Evolutionary conservation across 2,329 filamentous ascomycete genomes (phyloP).

Genomic region (Bipolaris victoriae): DNA sequence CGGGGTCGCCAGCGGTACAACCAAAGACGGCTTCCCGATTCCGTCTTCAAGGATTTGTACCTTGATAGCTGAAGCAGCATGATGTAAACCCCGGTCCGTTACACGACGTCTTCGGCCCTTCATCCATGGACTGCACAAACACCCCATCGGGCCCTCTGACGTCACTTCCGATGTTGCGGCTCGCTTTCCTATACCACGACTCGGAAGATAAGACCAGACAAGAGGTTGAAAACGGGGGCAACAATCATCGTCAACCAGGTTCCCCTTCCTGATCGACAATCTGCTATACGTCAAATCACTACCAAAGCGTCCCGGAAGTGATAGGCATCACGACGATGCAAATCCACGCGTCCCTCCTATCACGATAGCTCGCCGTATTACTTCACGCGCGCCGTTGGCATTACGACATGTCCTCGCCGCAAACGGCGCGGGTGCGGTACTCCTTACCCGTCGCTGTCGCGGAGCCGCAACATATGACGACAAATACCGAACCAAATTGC

Average conservation of each 20-base stretch:
- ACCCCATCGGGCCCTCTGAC: conserved; percentile 9
- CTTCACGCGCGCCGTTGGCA: background rate
- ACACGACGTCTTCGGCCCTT: conserved; percentile 12
- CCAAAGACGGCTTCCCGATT: conserved; percentile 10
- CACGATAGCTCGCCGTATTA: background rate
- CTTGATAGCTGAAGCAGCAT: conserved; percentile 5
- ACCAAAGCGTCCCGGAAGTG: background rate
- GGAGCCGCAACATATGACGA: conserved; percentile 3
- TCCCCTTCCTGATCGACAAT: background rate
- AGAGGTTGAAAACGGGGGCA: background rate
- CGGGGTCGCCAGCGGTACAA: conserved; percentile 6
- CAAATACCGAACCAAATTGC: background rate
- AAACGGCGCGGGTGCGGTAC: background rate
- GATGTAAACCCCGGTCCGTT: conserved; percentile 4
- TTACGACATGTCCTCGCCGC: background rate
- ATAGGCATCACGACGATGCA: background rate
- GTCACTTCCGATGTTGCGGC: conserved; percentile 4
- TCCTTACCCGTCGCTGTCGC: background rate
- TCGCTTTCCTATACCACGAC: conserved; percentile 1
- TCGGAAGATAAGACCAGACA: background rate
- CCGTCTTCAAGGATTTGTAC: conserved; percentile 1
- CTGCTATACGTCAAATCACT: background rate
- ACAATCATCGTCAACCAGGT: background rate
- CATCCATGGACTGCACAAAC: conserved; percentile 13
- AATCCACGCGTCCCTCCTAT: background rate